Evolutionary conservation across 2,329 filamentous ascomycete genomes (phyloP).

Genomic region (Penicillium vulpinum): DNA sequence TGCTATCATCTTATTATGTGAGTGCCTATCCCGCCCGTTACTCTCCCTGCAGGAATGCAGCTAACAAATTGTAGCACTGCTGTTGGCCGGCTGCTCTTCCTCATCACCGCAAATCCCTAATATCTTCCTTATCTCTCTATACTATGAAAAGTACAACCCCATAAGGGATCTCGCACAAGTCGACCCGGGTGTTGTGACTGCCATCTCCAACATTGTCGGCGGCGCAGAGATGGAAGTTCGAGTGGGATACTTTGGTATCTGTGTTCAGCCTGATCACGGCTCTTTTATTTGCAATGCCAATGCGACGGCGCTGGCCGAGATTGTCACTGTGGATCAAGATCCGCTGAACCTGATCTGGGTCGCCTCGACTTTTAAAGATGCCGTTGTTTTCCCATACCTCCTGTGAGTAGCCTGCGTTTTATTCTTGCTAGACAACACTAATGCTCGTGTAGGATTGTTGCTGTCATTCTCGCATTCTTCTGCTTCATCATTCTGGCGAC

Average conservation of each 20-base stretch:
- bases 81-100: constrained; percentile 94
- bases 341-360: constrained; percentile 97
- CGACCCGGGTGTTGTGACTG: constrained; percentile 79
- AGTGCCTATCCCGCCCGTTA: constrained; percentile 43
- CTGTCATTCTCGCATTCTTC: constrained; percentile 94
- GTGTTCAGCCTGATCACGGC: constrained; percentile 86
- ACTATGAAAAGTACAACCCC: constrained; percentile 85
- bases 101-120: constrained; percentile 91
- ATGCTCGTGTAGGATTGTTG: constrained; percentile 71
- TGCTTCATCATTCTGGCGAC: constrained; percentile 93
- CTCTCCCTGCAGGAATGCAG: constrained; percentile 10
- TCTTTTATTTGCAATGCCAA: constrained; percentile 97
- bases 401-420: constrained; percentile 63
- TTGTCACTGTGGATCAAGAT: constrained; percentile 87
- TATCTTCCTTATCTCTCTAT: constrained; percentile 98
- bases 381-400: constrained; percentile 96
- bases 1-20: constrained; percentile 92
- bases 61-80: constrained; percentile 63
- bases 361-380: constrained; percentile 94
- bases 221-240: constrained; percentile 81
- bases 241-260: constrained; percentile 98
- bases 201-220: constrained; percentile 87
- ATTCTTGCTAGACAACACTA: background rate
- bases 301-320: constrained; percentile 85
- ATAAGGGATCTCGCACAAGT: constrained; percentile 83